Base-by-base conservation (phyloP, 176 grass and related monocot genomes). In the Aechmea fasciata region DNA sequence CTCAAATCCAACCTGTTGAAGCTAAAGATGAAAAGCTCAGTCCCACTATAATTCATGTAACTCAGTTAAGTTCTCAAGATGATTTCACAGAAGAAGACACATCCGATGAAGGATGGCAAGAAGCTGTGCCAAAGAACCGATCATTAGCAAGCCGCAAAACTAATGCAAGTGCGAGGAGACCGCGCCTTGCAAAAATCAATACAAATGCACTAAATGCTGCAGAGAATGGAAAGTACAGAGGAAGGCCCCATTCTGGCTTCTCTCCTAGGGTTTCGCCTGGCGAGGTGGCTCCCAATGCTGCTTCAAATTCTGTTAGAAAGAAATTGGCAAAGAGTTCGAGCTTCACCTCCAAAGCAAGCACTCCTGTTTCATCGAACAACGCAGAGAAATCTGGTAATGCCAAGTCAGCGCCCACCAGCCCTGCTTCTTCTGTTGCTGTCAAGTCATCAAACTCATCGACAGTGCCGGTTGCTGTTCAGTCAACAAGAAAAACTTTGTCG, bases 21-120 rank as follows among this genome's bases (percentile, higher is more conserved):
- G 47, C 73, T 47, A 83, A 87, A 75, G 86, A 92, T 12, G 79
- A 89, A 63, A 90, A 77, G 26, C 51, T 80, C 48, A 85, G 69
- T 72, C 64, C 81, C 53, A 71, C 74, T 72, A 13, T 79, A 68
- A 74, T 72, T 50, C 77, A 85, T 71, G 72, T 72, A 51, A 64
- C 77, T 54, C 11, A 11, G 13, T 50, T 48, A 41, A 67, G 69
- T 28, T 15, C 71, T 69, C 79, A 79, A 76, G 82, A 87, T 50
- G 72, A 83, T 87, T 82, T 83, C 65, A 70, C 65, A 63, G 86
- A 92, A 72, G 93, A 81, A 57, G 74, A 82, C 48, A 80, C 53
- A 65, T 83, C 89, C 57, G 84, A 92, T 67, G 94, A 97, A 68
- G 93, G 94, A 50, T 97, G 94, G 94, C 86, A 97, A 85, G 89